These are phyloP conservation scores for Haplosporangium sp. DNA, from an alignment of 371 early-diverging fungal species.

Conservation along the genomic window DNA sequence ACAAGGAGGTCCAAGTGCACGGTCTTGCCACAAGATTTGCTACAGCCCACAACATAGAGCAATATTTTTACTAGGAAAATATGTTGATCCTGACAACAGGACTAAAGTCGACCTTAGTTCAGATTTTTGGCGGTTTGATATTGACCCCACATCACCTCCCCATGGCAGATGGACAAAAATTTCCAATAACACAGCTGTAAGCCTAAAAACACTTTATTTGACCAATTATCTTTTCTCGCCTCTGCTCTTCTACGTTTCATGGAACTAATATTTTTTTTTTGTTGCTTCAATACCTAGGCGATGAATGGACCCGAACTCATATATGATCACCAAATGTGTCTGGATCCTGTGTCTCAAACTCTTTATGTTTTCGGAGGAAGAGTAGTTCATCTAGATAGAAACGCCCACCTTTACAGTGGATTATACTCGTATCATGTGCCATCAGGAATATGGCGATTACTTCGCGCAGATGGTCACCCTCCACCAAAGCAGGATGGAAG, in stretches of 20 bases:
- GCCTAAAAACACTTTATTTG: constrained; percentile 8
- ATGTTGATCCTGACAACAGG: constrained; percentile 81
- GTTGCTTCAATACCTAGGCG: constrained; percentile 37
- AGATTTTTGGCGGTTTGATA: constrained; percentile 92
- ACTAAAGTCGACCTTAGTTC: constrained; percentile 72
- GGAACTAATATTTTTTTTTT: too few species aligned
- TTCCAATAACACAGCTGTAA: constrained; percentile 79
- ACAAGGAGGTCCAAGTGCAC: constrained; percentile 88
- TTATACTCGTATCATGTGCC: constrained; percentile 84
- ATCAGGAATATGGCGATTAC: constrained; percentile 32
- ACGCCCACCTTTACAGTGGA: constrained; percentile 81
- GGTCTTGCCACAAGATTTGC: constrained; percentile 95
- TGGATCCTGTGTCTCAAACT: constrained; percentile 76
- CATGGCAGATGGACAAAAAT: constrained; percentile 78
- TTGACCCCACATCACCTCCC: constrained; percentile 58
- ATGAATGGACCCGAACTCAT: constrained; percentile 91
- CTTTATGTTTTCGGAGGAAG: constrained; percentile 95
- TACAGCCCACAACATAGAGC: constrained; percentile 80
- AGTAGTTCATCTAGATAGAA: constrained; percentile 68
- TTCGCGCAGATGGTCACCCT: constrained; percentile 45
- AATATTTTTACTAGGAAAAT: constrained; percentile 89
- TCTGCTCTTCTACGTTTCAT: too few species aligned
- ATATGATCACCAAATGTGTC: constrained; percentile 95
- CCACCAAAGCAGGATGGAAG: constrained; percentile 45
- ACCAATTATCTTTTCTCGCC: too few species aligned